phyloP scores from a whole-genome alignment of 2,329 filamentous ascomycete genomes.

The Fusarium duplospermum region DNA sequence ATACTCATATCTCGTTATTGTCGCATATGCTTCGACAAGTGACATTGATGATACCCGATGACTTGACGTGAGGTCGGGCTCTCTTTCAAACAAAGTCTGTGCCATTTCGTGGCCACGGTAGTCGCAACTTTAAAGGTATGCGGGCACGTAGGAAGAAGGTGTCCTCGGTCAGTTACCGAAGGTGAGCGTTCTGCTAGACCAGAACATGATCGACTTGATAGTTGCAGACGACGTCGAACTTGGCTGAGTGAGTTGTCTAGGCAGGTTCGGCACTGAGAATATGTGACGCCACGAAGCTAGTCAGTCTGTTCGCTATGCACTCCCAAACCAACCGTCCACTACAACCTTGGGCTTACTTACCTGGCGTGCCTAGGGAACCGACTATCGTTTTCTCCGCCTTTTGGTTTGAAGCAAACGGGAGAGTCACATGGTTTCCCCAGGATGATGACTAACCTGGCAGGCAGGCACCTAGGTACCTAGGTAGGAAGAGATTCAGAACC shows the following conservation, averaged over 20 bases:
- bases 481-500: no score
- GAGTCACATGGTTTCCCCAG: not conserved
- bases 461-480: no score
- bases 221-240: not conserved
- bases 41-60: constrained; percentile 5
- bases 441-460: not conserved
- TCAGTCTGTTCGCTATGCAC: not conserved
- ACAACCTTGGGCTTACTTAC: not conserved
- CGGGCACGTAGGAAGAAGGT: not conserved
- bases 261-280: not conserved
- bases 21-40: not conserved
- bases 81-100: not conserved
- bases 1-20: not conserved
- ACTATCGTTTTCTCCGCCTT: not conserved
- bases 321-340: not conserved
- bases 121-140: not conserved
- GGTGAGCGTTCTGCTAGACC: not conserved
- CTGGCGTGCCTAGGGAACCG: not conserved
- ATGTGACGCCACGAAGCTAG: constrained; percentile 2
- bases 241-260: not conserved
- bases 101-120: not conserved
- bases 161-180: constrained; percentile 8
- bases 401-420: not conserved
- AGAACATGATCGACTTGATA: not conserved
- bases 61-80: not conserved